These are phyloP conservation scores for Chimonanthus praecox DNA, from an alignment of 164 flowering plant genomes.

Conservation along the genomic window DNA sequence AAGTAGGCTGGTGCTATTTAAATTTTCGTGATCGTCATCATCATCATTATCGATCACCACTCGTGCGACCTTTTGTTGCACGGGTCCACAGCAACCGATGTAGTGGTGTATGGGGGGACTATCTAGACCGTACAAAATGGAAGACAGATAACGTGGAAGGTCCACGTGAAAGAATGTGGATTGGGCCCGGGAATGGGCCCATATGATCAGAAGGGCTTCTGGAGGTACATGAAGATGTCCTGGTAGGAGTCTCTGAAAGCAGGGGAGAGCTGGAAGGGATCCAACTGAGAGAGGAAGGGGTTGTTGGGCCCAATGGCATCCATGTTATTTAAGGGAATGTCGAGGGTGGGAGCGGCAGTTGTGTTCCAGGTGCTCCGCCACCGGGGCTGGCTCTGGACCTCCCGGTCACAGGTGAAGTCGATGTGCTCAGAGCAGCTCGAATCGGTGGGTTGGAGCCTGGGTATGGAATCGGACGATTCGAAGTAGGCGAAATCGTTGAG, in stretches of 20 bases:
- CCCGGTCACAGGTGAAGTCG: slow-evolving; percentile 17
- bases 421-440: slow-evolving; percentile 23
- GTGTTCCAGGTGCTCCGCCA: slow-evolving; percentile 14
- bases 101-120: too few relatives aligned
- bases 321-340: slow-evolving; percentile 4
- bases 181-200: background rate
- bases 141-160: background rate
- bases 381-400: slow-evolving; percentile 20
- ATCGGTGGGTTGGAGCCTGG: slow-evolving; percentile 15
- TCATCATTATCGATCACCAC: background rate
- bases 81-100: background rate
- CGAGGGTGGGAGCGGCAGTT: background rate
- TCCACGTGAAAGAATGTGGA: background rate
- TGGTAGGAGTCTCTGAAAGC: slow-evolving; percentile 3
- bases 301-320: background rate
- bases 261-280: slow-evolving; percentile 15
- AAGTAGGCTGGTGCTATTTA: too few relatives aligned
- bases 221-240: slow-evolving; percentile 13
- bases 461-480: slow-evolving; percentile 15
- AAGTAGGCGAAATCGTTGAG: slow-evolving; percentile 7
- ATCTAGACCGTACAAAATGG: too few relatives aligned
- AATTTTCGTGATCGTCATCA: too few relatives aligned
- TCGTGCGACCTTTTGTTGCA: background rate
- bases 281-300: slow-evolving; percentile 9
- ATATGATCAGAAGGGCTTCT: slow-evolving; percentile 10